Percentiles rank a stretch among this genome's conserved stretches.
These are phyloP conservation scores for Butyriboletus loyo DNA, from an alignment of 768 basidiomycete genomes.

Conservation along the genomic window DNA sequence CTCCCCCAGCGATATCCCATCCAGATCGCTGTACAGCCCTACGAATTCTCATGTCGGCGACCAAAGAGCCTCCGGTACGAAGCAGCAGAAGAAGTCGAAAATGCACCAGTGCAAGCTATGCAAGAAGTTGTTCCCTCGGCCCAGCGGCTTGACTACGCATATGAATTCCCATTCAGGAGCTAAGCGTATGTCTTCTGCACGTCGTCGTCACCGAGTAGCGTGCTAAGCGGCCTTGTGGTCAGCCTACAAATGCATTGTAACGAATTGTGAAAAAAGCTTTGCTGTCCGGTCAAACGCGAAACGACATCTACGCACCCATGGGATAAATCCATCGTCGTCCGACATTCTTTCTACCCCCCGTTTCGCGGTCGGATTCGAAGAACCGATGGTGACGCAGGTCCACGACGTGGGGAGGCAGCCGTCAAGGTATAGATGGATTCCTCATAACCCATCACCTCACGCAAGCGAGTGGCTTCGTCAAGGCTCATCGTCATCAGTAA, in stretches of 20 bases:
- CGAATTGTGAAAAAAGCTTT: conserved; percentile 63
- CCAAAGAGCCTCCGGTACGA: conserved; percentile 9
- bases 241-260: conserved; percentile 48
- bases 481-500: conserved; percentile 3
- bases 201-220: background rate
- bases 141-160: conserved; percentile 50
- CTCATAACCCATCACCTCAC: conserved; percentile 35
- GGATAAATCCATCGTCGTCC: conserved; percentile 37
- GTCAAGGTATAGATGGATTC: conserved; percentile 39
- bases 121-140: conserved; percentile 45
- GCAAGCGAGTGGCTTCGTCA: conserved; percentile 27
- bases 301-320: conserved; percentile 76
- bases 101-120: conserved; percentile 49
- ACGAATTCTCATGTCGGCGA: conserved; percentile 2
- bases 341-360: conserved; percentile 18
- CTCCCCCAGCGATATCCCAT: conserved; percentile 2
- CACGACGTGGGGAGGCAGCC: conserved; percentile 37
- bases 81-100: conserved; percentile 39
- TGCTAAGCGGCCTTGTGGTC: conserved; percentile 5
- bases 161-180: conserved; percentile 53
- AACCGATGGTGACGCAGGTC: conserved; percentile 44
- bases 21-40: conserved; percentile 11
- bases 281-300: conserved; percentile 80
- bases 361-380: conserved; percentile 44
- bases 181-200: conserved; percentile 38